Conservation (phyloP, 176 grass and related monocot species). For the Lolium multiflorum region DNA sequence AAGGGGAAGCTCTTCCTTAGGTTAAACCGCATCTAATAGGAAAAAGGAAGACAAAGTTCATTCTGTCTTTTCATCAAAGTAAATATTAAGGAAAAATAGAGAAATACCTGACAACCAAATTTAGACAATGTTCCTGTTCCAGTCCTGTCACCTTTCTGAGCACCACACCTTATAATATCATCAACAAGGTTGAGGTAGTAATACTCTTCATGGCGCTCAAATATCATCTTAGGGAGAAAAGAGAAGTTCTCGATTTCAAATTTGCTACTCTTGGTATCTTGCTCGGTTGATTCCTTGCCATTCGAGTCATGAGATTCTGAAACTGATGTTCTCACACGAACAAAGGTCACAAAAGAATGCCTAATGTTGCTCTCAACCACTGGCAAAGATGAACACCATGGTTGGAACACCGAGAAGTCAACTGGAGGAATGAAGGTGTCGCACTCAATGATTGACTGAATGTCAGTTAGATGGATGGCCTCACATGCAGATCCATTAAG, state of each 20-base stretch:
- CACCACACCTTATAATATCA: conserved; percentile 75
- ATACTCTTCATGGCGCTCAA: conserved; percentile 80
- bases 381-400: conserved; percentile 89
- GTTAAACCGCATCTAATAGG: conserved; percentile 83
- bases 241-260: conserved; percentile 73
- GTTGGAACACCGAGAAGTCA: conserved; percentile 68
- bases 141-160: conserved; percentile 78
- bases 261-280: conserved; percentile 50
- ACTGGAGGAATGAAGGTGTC: conserved; percentile 78
- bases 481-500: conserved; percentile 79
- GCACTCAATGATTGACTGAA: conserved; percentile 68
- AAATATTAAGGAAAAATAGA: conserved; percentile 15
- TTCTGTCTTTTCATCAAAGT: neutral
- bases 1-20: conserved; percentile 82
- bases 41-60: conserved; percentile 46
- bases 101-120: conserved; percentile 88
- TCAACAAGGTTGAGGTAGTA: conserved; percentile 79
- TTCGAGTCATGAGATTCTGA: conserved; percentile 42
- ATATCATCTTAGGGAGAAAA: conserved; percentile 80
- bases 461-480: conserved; percentile 85
- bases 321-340: conserved; percentile 56
- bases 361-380: conserved; percentile 70
- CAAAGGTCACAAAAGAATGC: conserved; percentile 78
- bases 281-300: conserved; percentile 38
- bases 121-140: conserved; percentile 92